These are phyloP conservation scores for Lobulomyces angularis DNA, from an alignment of 192 early-diverging fungal species.

Conservation along the genomic window DNA sequence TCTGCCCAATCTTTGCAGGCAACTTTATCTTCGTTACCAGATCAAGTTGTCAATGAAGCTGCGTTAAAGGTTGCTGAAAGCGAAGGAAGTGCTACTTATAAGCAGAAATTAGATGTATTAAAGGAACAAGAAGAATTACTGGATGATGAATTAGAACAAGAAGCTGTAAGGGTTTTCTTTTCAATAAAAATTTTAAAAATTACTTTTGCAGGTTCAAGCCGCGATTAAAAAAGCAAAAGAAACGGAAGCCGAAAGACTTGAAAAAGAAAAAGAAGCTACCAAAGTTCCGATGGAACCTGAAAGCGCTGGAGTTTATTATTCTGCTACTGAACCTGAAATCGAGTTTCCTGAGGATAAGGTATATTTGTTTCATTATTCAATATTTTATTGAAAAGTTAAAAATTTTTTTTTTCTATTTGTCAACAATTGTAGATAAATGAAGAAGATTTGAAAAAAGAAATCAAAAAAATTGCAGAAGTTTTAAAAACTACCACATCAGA, in stretches of 20 bases:
- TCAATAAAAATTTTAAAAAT: slow-evolving; percentile 16
- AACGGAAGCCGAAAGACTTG: slow-evolving; percentile 34
- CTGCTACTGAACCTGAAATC: slow-evolving; percentile 13
- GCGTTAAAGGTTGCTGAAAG: slow-evolving; percentile 76
- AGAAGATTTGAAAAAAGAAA: slow-evolving; percentile 22
- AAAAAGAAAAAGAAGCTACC: slow-evolving; percentile 13
- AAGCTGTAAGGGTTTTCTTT: slow-evolving; percentile 21
- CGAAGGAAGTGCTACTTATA: slow-evolving; percentile 78
- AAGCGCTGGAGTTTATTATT: slow-evolving; percentile 4
- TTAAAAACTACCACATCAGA: slow-evolving; percentile 30
- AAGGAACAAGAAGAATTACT: slow-evolving; percentile 96
- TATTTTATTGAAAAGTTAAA: background rate
- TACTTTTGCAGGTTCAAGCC: slow-evolving; percentile 32
- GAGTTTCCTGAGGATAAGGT: no score
- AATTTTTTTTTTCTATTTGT: background rate
- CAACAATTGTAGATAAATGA: no score
- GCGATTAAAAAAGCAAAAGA: slow-evolving; percentile 47
- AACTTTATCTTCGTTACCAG: slow-evolving; percentile 79
- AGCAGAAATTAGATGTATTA: slow-evolving; percentile 86
- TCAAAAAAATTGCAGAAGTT: slow-evolving; percentile 28
- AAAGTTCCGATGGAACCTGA: slow-evolving; percentile 8
- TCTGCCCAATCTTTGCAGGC: slow-evolving; percentile 79
- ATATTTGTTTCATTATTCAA: no score
- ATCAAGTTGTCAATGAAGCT: slow-evolving; percentile 78
- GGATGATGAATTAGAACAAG: slow-evolving; percentile 85